Evolutionary conservation across 345 rosid species (phyloP), one percentile per base, ranked within the genome.

Genomic region (Citrus trifoliata): DNA sequence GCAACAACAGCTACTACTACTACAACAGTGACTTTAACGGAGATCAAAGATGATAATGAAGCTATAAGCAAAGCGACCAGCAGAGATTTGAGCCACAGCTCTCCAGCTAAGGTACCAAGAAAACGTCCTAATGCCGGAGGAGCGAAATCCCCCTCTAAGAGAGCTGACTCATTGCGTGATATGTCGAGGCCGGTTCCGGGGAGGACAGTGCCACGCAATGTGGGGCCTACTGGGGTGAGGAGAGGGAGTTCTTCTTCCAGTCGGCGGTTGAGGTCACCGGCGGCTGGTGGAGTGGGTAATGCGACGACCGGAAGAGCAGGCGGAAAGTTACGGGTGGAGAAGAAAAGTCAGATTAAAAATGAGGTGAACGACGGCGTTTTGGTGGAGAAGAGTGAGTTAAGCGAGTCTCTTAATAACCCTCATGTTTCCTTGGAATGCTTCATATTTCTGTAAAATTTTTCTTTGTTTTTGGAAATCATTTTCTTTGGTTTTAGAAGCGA

Each of bases 351-450:
- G 22, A 65, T 21, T 32, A 71, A 75, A 24, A 78, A 75, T 58
- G 84, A 70, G 68, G 38, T 53, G 28, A 68, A 73, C 80, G 87
- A 66, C 48, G 70, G 67, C 74, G 86, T 76, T 42, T 70, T 46
- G 65, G 76, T 81, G 76, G 76, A 82, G 78, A 89, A 40, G 60
- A 65, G 38, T 75, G 71, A 14, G 62, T 32, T 19, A 6, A 67
- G 37, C 1, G 95, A 87, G 78, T 81, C 89, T 73, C 68, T 89
- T 37, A 93, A 88, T 19, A 88, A 91, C 73, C 93, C 95, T 38
- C 85, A 77, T n/a, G 93, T 91, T 73, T 87, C 97, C 1, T 82
- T 91, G 82, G 95, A 93, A 77, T 90, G 97, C 82, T 95, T 93
- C 86, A 95, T 95, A 51, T 90, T 90, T 81, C 87, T 93, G 79